A percentile compares a stretch with the other conserved stretches of the same genome.
Conservation (phyloP, 1,139 yeast genomes). For the Taphrina pruni region DNA sequence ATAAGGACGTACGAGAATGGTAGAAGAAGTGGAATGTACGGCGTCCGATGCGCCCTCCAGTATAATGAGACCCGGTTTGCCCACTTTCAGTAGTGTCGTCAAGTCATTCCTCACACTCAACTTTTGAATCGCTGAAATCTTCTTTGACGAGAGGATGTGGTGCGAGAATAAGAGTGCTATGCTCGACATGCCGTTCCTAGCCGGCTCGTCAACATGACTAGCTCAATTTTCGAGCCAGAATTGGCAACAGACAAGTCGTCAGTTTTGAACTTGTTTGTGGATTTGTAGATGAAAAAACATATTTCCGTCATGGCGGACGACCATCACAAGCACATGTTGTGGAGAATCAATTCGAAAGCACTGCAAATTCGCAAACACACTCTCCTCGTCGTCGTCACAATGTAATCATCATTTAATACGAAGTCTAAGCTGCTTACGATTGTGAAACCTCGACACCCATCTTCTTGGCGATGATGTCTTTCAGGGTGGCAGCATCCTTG, state of each 20-base stretch:
- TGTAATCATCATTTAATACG: not conserved
- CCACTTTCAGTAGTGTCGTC: conserved; percentile 6
- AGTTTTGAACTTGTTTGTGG: too few species aligned
- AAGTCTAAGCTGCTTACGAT: not conserved
- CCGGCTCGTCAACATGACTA: too few species aligned
- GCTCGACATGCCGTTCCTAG: not conserved
- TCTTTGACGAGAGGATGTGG: conserved; percentile 21
- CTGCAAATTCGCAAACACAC: too few species aligned
- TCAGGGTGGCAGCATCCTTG: conserved; percentile 87
- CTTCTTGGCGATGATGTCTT: conserved; percentile 76
- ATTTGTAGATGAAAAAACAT: too few species aligned
- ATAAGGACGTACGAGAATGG: not conserved
- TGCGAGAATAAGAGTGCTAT: conserved; percentile 15
- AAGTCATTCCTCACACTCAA: not conserved
- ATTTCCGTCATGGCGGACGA: too few species aligned
- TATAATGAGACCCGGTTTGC: conserved; percentile 18
- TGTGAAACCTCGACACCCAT: conserved; percentile 50
- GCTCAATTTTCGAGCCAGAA: too few species aligned
- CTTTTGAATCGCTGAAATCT: not conserved
- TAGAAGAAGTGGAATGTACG: not conserved
- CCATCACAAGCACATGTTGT: too few species aligned
- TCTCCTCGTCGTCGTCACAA: not conserved
- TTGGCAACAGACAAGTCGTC: too few species aligned
- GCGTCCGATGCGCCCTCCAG: not conserved
- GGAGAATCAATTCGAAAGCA: too few species aligned